Evolutionary conservation across 306 rosid genomes (phyloP), one percentile per base, ranked within the genome.

Genomic region (Acacia acuminata): DNA sequence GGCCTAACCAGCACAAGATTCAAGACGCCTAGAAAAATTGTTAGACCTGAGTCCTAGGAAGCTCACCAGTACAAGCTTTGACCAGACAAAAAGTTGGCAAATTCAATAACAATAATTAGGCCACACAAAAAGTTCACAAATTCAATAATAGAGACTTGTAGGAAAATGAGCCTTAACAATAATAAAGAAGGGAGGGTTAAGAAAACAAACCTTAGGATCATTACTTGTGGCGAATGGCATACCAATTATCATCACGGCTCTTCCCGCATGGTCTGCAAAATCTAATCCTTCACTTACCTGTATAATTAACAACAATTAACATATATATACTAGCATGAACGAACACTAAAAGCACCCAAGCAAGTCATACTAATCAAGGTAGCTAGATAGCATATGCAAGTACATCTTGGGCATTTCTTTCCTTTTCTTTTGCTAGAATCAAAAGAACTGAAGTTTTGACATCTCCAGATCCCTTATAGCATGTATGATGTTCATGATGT

Each of bases 251-350:
- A 93, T 86, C 50, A 95, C 98, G 84, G 98, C 98, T 87, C 98
- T 87, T 81, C 98, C 98, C 71, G 98, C 97, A 42, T 90, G 97
- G 84, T 95, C 98, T 2, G 98, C 98, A 86, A 95, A 95, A 92
- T 95, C 98, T 80, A 95, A 86, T 74, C 98, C 98, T 92, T 95
- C 98, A 78, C 98, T 95, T 61, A 95, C 98, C 98, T 95, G 84
- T 75, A 25, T 77, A 88, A 85, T 81, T 42, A 76, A 83, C 66
- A 66, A 55, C 22, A 56, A 38, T 56, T 79, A 67, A 86, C 47
- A 58, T 24, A 48, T 25, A 73, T 67, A 27, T 27, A 27, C 27
- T 27, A 27, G 27, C 27, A 27, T 27, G 27, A 27, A 27, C 27
- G 27, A 27, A 27, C 27, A 27, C 1, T 27, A 27, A 27, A 27